These are phyloP conservation scores for Inonotus obliquus DNA, from an alignment of 1,284 basidiomycete species.

Conservation along the genomic window DNA sequence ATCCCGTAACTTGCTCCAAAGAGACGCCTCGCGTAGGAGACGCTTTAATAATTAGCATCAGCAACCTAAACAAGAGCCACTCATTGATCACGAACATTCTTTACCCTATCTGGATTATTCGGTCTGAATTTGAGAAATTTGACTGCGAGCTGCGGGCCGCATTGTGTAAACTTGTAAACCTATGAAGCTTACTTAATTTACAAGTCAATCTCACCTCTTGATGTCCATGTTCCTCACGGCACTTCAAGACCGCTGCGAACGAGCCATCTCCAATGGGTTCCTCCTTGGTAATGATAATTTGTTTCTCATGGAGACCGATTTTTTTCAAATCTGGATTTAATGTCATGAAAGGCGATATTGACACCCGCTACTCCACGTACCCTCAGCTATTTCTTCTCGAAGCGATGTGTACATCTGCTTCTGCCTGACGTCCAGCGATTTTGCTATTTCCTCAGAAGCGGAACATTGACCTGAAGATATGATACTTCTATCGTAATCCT, in stretches of 20 bases:
- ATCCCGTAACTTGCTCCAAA: conserved; percentile 5
- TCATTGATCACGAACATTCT: background rate
- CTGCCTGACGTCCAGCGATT: no score
- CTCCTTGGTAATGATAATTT: background rate
- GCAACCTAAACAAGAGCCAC: no score
- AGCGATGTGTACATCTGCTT: background rate
- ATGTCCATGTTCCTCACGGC: background rate
- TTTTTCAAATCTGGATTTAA: background rate
- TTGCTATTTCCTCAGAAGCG: no score
- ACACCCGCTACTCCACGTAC: background rate
- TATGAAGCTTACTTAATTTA: background rate
- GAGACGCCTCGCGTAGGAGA: background rate
- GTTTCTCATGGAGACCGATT: background rate
- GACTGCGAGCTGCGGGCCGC: background rate
- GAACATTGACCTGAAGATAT: no score
- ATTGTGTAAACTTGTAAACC: background rate
- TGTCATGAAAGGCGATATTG: background rate
- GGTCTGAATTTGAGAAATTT: background rate
- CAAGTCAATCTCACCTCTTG: background rate
- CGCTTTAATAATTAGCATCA: no score
- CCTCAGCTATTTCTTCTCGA: background rate
- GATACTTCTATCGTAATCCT: no score
- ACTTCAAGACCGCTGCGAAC: background rate
- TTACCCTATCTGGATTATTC: background rate
- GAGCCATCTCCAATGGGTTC: background rate